A percentile compares a stretch with the other conserved stretches of the same genome.
Evolutionary conservation across 2,329 filamentous ascomycete species (phyloP).

Genomic region (Beauveria pseudobassiana): DNA sequence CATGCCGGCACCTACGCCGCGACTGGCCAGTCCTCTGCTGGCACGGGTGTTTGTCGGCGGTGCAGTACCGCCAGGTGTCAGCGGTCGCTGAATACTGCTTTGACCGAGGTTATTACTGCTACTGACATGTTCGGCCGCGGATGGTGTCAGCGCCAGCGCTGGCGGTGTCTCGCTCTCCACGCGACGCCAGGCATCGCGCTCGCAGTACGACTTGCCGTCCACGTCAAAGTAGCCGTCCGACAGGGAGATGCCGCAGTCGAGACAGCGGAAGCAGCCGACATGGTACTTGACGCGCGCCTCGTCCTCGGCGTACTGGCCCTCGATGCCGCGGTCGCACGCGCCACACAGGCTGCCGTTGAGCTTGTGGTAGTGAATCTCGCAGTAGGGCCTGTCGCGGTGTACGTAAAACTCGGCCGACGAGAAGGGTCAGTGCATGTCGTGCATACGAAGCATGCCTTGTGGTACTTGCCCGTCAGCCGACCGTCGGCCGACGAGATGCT

Average conservation of each 20-base stretch:
- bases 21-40: conserved; percentile 1
- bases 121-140: background rate
- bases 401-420: conserved; percentile 90
- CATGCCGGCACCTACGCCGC: conserved; percentile 8
- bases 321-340: conserved; percentile 75
- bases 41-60: background rate
- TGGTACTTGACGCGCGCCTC: conserved; percentile 74
- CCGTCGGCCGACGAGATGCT: conserved; percentile 92
- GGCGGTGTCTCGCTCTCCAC: conserved; percentile 25
- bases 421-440: conserved; percentile 74
- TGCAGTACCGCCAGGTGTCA: background rate
- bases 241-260: conserved; percentile 66
- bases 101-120: background rate
- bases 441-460: conserved; percentile 93
- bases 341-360: conserved; percentile 82
- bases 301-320: conserved; percentile 88
- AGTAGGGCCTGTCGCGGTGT: conserved; percentile 78
- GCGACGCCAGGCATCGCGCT: conserved; percentile 68
- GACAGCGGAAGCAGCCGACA: conserved; percentile 76
- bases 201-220: conserved; percentile 71
- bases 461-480: conserved; percentile 83
- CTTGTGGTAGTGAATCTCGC: conserved; percentile 85
- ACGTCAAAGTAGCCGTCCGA: conserved; percentile 89
- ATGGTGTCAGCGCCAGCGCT: background rate
- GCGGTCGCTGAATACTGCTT: background rate